phyloP scores from a whole-genome alignment of 306 rosid genomes.

The Acacia crassicarpa region DNA sequence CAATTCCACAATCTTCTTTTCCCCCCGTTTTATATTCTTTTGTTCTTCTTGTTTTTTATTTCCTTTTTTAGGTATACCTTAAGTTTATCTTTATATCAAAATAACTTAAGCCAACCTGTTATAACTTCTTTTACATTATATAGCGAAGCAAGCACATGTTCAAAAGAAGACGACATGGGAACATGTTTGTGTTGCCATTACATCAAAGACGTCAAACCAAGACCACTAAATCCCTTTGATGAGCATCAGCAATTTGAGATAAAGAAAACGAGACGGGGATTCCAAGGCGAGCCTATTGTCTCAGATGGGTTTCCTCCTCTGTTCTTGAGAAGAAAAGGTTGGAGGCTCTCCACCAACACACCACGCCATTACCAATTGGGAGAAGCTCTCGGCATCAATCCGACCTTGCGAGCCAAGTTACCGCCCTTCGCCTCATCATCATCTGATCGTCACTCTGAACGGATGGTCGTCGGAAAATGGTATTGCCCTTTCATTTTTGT shows the following conservation, averaged over 20 bases:
- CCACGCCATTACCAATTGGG: constrained; percentile 21
- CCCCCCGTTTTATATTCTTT: too few relatives aligned
- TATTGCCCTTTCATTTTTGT: constrained; percentile 24
- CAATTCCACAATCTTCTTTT: too few relatives aligned
- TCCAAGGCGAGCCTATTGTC: constrained; percentile 39
- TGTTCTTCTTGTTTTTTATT: too few relatives aligned
- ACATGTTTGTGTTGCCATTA: constrained; percentile 19
- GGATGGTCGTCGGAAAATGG: constrained; percentile 57
- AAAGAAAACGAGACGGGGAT: neutral
- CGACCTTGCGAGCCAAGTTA: constrained; percentile 29
- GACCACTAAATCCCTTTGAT: constrained; percentile 33
- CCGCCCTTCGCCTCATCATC: constrained; percentile 34
- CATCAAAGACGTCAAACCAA: constrained; percentile 28
- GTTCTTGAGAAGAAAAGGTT: constrained; percentile 30
- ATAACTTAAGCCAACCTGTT: too few relatives aligned
- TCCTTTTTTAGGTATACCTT: too few relatives aligned
- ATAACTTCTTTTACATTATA: too few relatives aligned
- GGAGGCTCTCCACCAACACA: constrained; percentile 5
- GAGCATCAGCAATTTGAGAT: constrained; percentile 38
- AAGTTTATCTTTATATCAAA: too few relatives aligned
- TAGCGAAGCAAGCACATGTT: constrained; percentile 47
- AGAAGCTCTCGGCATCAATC: constrained; percentile 49
- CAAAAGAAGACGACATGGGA: constrained; percentile 36
- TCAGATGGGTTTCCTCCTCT: constrained; percentile 44
- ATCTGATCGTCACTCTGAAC: neutral